These are phyloP conservation scores for Ormosia semicastrata DNA, from an alignment of 306 rosid species.

Conservation along the genomic window DNA sequence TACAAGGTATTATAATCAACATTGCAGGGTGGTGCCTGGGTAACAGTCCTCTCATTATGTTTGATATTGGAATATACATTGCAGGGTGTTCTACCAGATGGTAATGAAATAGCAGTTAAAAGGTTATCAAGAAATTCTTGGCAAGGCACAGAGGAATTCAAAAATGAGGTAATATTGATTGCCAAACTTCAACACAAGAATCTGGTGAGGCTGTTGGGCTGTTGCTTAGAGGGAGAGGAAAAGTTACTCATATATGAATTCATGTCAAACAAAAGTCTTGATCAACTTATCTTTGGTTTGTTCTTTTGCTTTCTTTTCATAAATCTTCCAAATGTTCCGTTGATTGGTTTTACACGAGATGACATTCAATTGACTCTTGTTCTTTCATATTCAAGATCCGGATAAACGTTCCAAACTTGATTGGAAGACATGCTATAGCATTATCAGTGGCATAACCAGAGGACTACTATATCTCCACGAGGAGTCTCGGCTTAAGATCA, in stretches of 20 bases:
- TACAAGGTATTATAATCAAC: conserved; percentile 25
- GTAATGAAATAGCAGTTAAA: conserved; percentile 61
- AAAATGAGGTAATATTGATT: conserved; percentile 54
- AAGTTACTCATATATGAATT: conserved; percentile 59
- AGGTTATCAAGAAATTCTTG: conserved; percentile 58
- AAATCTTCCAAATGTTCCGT: not conserved
- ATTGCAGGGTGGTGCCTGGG: not conserved
- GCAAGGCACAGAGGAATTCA: conserved; percentile 70
- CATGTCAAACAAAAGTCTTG: conserved; percentile 69
- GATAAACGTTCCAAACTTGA: conserved; percentile 37
- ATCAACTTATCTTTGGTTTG: conserved; percentile 55
- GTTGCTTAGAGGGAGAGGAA: conserved; percentile 54
- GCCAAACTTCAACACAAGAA: conserved; percentile 69
- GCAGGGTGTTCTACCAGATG: conserved; percentile 61
- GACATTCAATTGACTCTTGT: not conserved
- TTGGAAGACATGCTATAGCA: conserved; percentile 45
- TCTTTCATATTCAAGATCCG: conserved; percentile 31
- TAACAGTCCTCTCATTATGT: not conserved
- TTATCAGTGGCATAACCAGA: conserved; percentile 44
- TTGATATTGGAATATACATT: not conserved
- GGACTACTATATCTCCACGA: conserved; percentile 62
- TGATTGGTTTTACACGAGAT: not conserved
- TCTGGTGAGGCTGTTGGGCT: conserved; percentile 66
- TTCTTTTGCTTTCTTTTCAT: not conserved
- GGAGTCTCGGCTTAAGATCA: conserved; percentile 49